phyloP scores from a whole-genome alignment of 2,329 filamentous ascomycete genomes.

The Ramularia endophylla region DNA sequence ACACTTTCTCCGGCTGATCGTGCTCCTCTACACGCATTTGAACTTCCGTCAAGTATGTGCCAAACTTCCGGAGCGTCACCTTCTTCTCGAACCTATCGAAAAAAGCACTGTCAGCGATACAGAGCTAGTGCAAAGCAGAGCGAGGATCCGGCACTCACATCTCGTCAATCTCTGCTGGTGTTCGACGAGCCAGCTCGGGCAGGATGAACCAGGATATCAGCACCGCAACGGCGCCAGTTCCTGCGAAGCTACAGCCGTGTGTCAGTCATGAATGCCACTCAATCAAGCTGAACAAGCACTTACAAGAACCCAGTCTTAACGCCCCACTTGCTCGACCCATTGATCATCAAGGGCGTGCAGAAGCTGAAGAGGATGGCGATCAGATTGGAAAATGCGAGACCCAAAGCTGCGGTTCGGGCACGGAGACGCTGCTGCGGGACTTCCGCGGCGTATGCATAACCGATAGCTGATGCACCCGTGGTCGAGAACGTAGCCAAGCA shows the following conservation, averaged over 20 bases:
- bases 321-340: conserved; percentile 36
- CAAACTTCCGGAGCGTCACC: conserved; percentile 34
- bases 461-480: conserved; percentile 39
- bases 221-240: conserved; percentile 28
- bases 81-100: conserved; percentile 29
- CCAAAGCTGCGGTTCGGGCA: conserved; percentile 36
- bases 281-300: conserved; percentile 8
- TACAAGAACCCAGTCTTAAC: conserved; percentile 44
- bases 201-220: conserved; percentile 35
- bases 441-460: conserved; percentile 40
- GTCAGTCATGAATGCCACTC: background rate
- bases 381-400: conserved; percentile 36
- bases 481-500: conserved; percentile 39
- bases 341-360: conserved; percentile 42
- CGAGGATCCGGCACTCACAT: conserved; percentile 27
- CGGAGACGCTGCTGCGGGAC: conserved; percentile 38
- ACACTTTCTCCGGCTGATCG: no score
- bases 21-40: conserved; percentile 20
- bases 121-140: background rate
- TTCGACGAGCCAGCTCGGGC: conserved; percentile 33
- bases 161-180: conserved; percentile 36
- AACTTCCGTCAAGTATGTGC: conserved; percentile 33
- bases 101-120: background rate
- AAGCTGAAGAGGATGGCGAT: conserved; percentile 43
- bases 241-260: conserved; percentile 28